A percentile compares a stretch with the other conserved stretches of the same genome.
Evolutionary conservation across 495 filamentous ascomycete genomes (phyloP).

Genomic region (Pyrenula aspistea): DNA sequence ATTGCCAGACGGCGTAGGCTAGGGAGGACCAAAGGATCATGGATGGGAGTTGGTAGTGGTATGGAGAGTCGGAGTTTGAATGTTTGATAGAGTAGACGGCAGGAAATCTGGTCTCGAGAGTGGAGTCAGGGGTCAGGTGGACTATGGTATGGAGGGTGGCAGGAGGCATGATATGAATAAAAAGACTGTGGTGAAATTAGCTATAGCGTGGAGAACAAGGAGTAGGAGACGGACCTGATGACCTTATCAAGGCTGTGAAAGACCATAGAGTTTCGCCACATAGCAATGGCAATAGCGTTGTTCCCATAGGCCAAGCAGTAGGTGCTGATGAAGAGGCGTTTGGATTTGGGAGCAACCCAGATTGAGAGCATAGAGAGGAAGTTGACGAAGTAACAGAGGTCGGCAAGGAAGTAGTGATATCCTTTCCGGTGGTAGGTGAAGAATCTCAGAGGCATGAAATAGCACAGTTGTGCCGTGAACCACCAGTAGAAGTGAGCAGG

Average conservation of each 20-base stretch:
- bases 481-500: constrained; percentile 83
- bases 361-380: constrained; percentile 68
- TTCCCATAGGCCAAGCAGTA: constrained; percentile 92
- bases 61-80: constrained; percentile 52
- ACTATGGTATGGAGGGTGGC: constrained; percentile 85
- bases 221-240: constrained; percentile 44
- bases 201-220: not conserved
- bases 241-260: constrained; percentile 97
- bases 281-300: constrained; percentile 94
- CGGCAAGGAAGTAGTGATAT: constrained; percentile 94
- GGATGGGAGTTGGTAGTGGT: constrained; percentile 65
- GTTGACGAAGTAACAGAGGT: constrained; percentile 98
- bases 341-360: constrained; percentile 85
- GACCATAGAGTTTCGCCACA: constrained; percentile 98
- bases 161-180: constrained; percentile 98
- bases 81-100: constrained; percentile 74
- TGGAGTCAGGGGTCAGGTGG: constrained; percentile 57
- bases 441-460: constrained; percentile 93
- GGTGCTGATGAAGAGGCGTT: constrained; percentile 82
- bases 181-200: constrained; percentile 42
- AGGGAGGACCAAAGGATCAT: constrained; percentile 93
- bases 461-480: constrained; percentile 76
- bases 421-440: constrained; percentile 81
- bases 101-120: constrained; percentile 64
- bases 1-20: constrained; percentile 87